phyloP scores from a whole-genome alignment of 2,329 filamentous ascomycete genomes.

The Pyrenochaeta sp. region DNA sequence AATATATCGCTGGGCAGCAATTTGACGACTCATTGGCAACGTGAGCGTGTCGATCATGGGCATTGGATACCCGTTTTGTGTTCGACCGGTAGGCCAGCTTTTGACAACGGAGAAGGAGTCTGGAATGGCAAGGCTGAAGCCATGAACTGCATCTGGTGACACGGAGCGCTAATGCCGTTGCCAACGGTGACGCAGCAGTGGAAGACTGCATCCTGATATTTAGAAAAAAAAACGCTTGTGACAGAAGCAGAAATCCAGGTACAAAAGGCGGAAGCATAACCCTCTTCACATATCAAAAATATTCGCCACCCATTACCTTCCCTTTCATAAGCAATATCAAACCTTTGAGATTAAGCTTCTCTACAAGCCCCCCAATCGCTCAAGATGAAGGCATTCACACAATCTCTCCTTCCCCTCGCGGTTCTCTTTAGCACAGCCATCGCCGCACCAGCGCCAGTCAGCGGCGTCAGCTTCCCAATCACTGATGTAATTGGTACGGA shows the following conservation, averaged over 20 bases:
- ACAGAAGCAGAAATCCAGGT: not conserved
- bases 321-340: not conserved
- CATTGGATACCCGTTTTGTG: conserved; percentile 12
- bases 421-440: conserved; percentile 22
- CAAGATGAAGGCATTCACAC: conserved; percentile 30
- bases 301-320: not conserved
- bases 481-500: conserved; percentile 33
- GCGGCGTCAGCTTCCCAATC: conserved; percentile 34
- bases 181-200: conserved; percentile 5
- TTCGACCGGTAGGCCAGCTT: not conserved
- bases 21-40: conserved; percentile 10
- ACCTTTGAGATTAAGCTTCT: not conserved
- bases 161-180: conserved; percentile 4
- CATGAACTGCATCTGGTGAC: conserved; percentile 3
- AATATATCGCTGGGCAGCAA: conserved; percentile 7
- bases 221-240: not conserved
- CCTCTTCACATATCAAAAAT: not conserved
- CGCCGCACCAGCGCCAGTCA: conserved; percentile 24
- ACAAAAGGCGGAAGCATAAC: conserved; percentile 11
- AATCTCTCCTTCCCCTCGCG: conserved; percentile 25
- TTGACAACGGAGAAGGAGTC: conserved; percentile 11
- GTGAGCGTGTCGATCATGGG: conserved; percentile 10
- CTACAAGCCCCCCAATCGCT: not conserved
- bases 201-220: not conserved
- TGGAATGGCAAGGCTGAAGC: conserved; percentile 6